phyloP scores from a whole-genome alignment of 768 basidiomycete genomes.

The Pleurotus tuber-regium region DNA sequence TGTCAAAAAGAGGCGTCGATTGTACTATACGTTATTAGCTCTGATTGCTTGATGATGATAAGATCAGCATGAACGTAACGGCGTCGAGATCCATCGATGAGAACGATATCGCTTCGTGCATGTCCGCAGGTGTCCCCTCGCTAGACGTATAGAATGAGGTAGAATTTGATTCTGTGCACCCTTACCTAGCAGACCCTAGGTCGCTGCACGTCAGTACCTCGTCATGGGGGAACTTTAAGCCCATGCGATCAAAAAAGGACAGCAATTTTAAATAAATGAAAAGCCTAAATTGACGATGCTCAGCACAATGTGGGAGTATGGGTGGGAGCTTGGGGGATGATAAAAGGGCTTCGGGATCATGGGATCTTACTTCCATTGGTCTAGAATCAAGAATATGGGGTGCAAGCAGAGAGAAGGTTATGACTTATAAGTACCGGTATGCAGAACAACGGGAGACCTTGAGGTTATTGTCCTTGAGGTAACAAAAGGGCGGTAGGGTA shows the following conservation, averaged over 20 bases:
- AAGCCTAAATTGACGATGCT: not conserved
- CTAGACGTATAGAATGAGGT: no score
- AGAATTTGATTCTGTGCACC: no score
- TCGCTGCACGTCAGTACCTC: not conserved
- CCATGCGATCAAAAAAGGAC: not conserved
- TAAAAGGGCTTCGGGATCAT: conserved; percentile 7
- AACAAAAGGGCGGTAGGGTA: not conserved
- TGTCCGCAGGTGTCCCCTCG: no score
- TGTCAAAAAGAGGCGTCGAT: no score
- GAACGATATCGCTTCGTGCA: no score
- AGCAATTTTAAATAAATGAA: not conserved
- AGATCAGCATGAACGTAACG: no score
- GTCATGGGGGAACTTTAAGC: not conserved
- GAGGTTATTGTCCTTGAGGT: not conserved
- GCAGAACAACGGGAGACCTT: not conserved
- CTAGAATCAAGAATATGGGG: not conserved
- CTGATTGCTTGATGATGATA: no score
- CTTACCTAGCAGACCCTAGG: not conserved
- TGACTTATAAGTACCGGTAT: not conserved
- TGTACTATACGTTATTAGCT: no score
- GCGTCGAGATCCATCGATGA: no score
- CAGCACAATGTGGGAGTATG: not conserved
- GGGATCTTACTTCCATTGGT: not conserved
- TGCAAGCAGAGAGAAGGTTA: not conserved
- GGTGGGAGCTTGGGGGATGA: not conserved